These are phyloP conservation scores for Lecanicillium sp. DNA, from an alignment of 2,329 filamentous ascomycete genomes.

Conservation along the genomic window DNA sequence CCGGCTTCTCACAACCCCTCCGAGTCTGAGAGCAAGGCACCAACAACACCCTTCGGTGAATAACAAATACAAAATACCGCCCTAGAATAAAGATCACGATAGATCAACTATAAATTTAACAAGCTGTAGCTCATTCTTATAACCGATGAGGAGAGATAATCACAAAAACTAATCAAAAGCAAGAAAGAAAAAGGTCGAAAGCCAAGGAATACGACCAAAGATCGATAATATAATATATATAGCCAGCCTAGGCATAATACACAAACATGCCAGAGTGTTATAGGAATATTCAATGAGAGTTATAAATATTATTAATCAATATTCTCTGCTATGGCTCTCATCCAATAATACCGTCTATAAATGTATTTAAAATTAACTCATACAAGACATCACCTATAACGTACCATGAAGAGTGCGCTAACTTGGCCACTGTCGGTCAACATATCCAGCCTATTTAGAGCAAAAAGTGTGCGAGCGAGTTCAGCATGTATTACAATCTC, in stretches of 20 bases:
- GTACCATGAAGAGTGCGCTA: constrained; percentile 14
- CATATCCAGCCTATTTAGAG: constrained; percentile 5
- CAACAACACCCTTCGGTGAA: neutral
- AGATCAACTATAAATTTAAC: neutral
- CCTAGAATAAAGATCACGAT: neutral
- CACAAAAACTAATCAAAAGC: neutral
- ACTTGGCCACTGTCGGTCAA: constrained; percentile 7
- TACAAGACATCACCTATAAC: constrained; percentile 41
- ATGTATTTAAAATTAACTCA: too few relatives aligned
- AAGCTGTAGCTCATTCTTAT: neutral
- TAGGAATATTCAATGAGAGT: too few relatives aligned
- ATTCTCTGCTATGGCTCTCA: too few relatives aligned
- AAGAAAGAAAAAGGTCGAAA: neutral
- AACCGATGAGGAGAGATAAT: neutral
- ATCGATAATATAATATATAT: neutral
- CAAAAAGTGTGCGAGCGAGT: too few relatives aligned
- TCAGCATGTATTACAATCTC: too few relatives aligned
- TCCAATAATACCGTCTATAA: too few relatives aligned
- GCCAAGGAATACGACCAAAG: neutral
- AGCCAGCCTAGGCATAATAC: neutral
- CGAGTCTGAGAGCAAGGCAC: neutral
- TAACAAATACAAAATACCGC: neutral
- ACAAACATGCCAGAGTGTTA: neutral
- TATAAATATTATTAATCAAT: too few relatives aligned
- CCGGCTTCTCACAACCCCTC: neutral